A percentile compares a stretch with the other conserved stretches of the same genome.
phyloP scores from a whole-genome alignment of 2,329 filamentous ascomycete genomes.

The Colletotrichum abscissum region DNA sequence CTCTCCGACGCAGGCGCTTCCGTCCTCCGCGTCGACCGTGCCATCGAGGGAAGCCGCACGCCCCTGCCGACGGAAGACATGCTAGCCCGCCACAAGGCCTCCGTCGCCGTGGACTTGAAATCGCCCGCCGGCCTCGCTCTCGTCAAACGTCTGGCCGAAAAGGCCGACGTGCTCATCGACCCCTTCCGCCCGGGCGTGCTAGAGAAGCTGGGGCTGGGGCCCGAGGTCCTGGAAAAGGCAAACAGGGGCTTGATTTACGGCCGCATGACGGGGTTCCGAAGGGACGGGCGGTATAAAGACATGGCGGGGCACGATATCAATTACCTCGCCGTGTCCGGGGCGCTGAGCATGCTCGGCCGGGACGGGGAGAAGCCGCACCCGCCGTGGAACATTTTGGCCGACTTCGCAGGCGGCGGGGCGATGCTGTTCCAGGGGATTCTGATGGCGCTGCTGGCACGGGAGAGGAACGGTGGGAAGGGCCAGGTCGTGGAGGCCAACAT shows the following conservation, averaged over 20 bases:
- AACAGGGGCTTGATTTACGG: slow-evolving; percentile 85
- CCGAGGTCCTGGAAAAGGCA: slow-evolving; percentile 70
- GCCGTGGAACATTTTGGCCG: slow-evolving; percentile 86
- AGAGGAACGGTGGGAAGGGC: slow-evolving; percentile 70
- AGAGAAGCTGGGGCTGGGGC: slow-evolving; percentile 84
- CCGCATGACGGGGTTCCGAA: slow-evolving; percentile 89
- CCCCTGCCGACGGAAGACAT: slow-evolving; percentile 71
- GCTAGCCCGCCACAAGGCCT: slow-evolving; percentile 84
- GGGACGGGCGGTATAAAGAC: slow-evolving; percentile 83
- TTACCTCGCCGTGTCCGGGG: slow-evolving; percentile 90
- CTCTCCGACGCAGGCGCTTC: slow-evolving; percentile 90
- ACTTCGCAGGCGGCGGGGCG: slow-evolving; percentile 91
- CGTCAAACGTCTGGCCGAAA: slow-evolving; percentile 71
- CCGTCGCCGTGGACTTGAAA: slow-evolving; percentile 84
- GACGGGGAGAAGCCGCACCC: slow-evolving; percentile 77
- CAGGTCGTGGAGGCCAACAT: slow-evolving; percentile 97
- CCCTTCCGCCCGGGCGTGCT: slow-evolving; percentile 93
- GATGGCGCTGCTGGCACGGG: slow-evolving; percentile 78
- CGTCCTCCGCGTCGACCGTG: slow-evolving; percentile 86
- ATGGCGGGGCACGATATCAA: slow-evolving; percentile 99
- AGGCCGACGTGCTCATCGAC: slow-evolving; percentile 86
- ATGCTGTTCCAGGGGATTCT: slow-evolving; percentile 85
- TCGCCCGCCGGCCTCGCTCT: slow-evolving; percentile 70
- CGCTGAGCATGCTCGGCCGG: slow-evolving; percentile 80
- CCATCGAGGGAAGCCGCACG: slow-evolving; percentile 53